These are phyloP conservation scores for Solanum acaule DNA, from an alignment of 257 asterid species.

Conservation along the genomic window DNA sequence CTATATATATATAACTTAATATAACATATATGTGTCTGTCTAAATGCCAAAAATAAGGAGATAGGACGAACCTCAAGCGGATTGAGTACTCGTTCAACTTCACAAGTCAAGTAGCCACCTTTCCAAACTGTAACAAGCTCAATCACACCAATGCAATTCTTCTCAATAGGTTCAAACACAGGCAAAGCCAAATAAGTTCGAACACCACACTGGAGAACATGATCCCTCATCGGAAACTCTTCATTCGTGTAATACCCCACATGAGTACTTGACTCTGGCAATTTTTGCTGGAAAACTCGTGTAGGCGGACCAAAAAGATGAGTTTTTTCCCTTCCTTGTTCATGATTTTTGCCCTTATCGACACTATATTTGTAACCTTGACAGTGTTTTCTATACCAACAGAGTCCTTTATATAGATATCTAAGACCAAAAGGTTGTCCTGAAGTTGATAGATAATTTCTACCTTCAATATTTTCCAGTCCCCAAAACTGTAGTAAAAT, in stretches of 20 bases:
- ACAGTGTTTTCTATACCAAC: slow-evolving; percentile 5
- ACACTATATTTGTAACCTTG: neutral
- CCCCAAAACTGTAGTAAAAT: slow-evolving; percentile 9
- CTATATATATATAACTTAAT: no score
- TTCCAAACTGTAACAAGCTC: slow-evolving; percentile 3
- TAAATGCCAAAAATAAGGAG: neutral
- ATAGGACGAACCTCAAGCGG: neutral
- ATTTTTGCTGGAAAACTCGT: slow-evolving; percentile 2
- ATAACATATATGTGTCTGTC: neutral
- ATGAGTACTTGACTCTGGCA: slow-evolving; percentile 1
- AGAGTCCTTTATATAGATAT: neutral
- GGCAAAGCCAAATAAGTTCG: neutral
- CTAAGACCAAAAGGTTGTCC: slow-evolving; percentile 3
- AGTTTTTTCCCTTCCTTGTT: neutral
- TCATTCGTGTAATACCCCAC: neutral
- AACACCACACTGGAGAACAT: neutral
- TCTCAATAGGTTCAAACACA: neutral
- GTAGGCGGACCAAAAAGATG: neutral
- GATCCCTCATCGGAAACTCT: slow-evolving; percentile 1
- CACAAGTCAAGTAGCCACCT: slow-evolving; percentile 3
- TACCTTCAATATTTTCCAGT: neutral
- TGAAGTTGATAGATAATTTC: neutral
- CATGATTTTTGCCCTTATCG: neutral
- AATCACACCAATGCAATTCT: neutral
- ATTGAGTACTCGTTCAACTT: neutral